Evolutionary conservation across 2,329 filamentous ascomycete species (phyloP), one percentile per base, ranked within the genome.

Genomic region (Penicillium freii): DNA sequence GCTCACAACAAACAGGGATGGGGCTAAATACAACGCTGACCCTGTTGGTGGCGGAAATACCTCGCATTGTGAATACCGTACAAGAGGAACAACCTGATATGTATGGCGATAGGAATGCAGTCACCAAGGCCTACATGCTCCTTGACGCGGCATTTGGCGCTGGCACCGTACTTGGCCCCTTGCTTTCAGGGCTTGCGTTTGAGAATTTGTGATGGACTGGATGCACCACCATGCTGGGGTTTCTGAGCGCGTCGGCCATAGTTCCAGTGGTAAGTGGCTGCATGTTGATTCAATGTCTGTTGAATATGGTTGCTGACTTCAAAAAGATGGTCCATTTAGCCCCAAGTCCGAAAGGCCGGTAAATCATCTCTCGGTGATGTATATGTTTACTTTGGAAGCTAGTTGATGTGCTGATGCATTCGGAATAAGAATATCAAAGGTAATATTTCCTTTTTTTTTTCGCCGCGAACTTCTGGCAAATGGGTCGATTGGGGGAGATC

Each of bases 101-200:
- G 19, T 56, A 56, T 21, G 48, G 48, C 15, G 27, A 46, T 15
- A 39, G 40, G 19, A 51, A 27, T 29, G 34, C 54, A 17, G 34
- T 56, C 4, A 38, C 48, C 7, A 48, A 52, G 40, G 54, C 48
- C 8, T 52, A 62, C 52, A 34, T 59, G 52, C 42, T 61, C 13
- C 51, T 61, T 47, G 51, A 61, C 57, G 27, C 42, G 17, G 27
- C 58, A 8, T 38, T 61, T n/a, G 54, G 54, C 9, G 48, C 54
- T 40, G 54, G 54, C 4, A 56, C 54, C 40, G 40, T 56, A 1
- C 25, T 56, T 3, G 54, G 48, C 7, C 48, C 54, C 25, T 21
- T 56, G 15, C 40, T 56, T 4, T 56, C 54, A 9, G 40, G 21
- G 25, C 25, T 39, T 33, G 33, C 40, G 2, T 52, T 39, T n/a